Conservation (phyloP, 2,329 filamentous ascomycete species). For the Scolecobasidium constrictum region DNA sequence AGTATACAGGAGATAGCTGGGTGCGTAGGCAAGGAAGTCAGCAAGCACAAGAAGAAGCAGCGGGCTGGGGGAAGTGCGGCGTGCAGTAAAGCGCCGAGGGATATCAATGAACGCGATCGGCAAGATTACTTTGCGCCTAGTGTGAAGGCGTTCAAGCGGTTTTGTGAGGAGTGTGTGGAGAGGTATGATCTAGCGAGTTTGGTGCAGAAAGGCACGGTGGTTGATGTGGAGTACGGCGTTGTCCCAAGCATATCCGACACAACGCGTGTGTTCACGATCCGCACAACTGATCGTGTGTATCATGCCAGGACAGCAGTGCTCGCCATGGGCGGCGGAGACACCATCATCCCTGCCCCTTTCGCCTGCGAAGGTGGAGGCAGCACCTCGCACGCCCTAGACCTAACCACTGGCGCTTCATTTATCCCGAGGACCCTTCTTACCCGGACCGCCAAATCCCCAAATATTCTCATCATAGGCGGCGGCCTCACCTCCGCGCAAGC, state of each 20-base stretch:
- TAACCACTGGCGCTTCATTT: slow-evolving; percentile 9
- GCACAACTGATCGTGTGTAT: slow-evolving; percentile 41
- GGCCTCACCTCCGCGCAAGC: slow-evolving; percentile 69
- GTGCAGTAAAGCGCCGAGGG: no score
- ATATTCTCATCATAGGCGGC: slow-evolving; percentile 61
- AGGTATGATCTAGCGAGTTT: slow-evolving; percentile 39
- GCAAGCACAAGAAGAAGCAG: slow-evolving; percentile 66
- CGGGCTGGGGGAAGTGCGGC: no score
- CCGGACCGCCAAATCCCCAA: no score
- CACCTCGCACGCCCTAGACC: background rate
- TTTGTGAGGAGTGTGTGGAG: slow-evolving; percentile 28
- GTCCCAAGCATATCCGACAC: slow-evolving; percentile 19
- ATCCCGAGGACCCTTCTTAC: no score
- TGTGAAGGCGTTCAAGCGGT: slow-evolving; percentile 27
- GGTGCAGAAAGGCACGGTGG: slow-evolving; percentile 49
- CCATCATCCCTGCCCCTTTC: background rate
- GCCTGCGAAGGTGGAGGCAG: background rate
- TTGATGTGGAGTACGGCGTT: slow-evolving; percentile 48
- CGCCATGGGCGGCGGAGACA: slow-evolving; percentile 30
- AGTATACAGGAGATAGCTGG: slow-evolving; percentile 48
- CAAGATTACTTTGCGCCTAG: slow-evolving; percentile 36
- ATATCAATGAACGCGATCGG: slow-evolving; percentile 34
- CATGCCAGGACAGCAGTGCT: slow-evolving; percentile 56
- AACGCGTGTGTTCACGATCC: slow-evolving; percentile 53
- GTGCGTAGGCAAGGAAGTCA: slow-evolving; percentile 69